Evolutionary conservation across 352 stramenopile genomes (phyloP).

Genomic region (Phytophthora megakarya): DNA sequence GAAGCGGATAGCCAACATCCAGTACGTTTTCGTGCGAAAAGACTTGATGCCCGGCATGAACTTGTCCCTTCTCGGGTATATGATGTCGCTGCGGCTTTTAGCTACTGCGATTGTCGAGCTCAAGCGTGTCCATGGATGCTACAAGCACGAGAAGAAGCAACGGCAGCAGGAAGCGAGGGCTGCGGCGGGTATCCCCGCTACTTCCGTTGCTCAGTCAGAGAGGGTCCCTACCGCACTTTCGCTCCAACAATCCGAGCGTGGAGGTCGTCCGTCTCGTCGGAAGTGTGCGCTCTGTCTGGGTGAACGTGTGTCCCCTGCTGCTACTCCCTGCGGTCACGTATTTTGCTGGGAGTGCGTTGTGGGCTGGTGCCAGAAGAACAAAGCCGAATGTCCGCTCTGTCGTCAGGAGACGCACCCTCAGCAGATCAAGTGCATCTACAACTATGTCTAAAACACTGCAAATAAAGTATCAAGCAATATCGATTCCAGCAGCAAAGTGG

Average conservation of each 20-base stretch:
- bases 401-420: conserved; percentile 86
- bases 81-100: conserved; percentile 73
- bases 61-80: conserved; percentile 78
- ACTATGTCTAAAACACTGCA: conserved; percentile 73
- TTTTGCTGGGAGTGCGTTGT: conserved; percentile 95
- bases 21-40: conserved; percentile 82
- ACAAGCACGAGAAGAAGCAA: conserved; percentile 51
- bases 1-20: conserved; percentile 69
- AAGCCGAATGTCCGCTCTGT: conserved; percentile 90
- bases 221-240: conserved; percentile 46
- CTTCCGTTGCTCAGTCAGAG: conserved; percentile 39
- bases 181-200: conserved; percentile 10
- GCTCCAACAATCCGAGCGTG: background rate
- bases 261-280: conserved; percentile 31
- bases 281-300: conserved; percentile 91
- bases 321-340: conserved; percentile 89
- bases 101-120: conserved; percentile 56
- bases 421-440: conserved; percentile 92
- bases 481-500: conserved; percentile 7
- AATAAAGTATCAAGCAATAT: conserved; percentile 38
- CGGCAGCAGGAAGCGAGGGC: conserved; percentile 41
- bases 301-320: conserved; percentile 69
- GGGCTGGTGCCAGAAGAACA: conserved; percentile 93
- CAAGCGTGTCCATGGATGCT: conserved; percentile 53
- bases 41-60: conserved; percentile 63